Evolutionary conservation across 2,329 filamentous ascomycete genomes (phyloP).

Genomic region (Biscogniauxia mediterranea): DNA sequence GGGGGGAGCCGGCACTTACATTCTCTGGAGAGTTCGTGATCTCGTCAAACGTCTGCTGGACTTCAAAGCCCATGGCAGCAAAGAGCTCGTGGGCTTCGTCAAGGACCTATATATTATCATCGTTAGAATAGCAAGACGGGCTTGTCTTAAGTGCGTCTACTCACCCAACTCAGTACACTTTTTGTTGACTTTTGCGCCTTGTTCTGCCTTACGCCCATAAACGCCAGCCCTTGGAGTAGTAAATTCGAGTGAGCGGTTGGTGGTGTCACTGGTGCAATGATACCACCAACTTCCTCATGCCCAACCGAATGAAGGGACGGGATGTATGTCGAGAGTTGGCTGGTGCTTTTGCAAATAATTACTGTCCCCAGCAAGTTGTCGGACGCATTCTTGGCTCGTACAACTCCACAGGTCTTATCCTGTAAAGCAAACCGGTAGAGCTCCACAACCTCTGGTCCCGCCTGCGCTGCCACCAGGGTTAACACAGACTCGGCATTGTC

Average conservation of each 20-base stretch:
- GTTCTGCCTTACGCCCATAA: slow-evolving; percentile 80
- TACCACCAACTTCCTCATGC: slow-evolving; percentile 64
- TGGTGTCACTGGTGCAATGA: slow-evolving; percentile 76
- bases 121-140: slow-evolving; percentile 7
- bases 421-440: slow-evolving; percentile 75
- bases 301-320: slow-evolving; percentile 62
- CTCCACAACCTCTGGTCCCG: slow-evolving; percentile 74
- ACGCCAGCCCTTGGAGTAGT: slow-evolving; percentile 71
- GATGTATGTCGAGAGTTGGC: slow-evolving; percentile 66
- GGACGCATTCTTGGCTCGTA: slow-evolving; percentile 71
- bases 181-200: slow-evolving; percentile 73
- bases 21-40: slow-evolving; percentile 35
- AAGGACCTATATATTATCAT: slow-evolving; percentile 27
- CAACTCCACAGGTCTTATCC: slow-evolving; percentile 75
- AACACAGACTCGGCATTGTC: slow-evolving; percentile 74
- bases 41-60: slow-evolving; percentile 34
- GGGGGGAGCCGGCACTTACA: slow-evolving; percentile 23
- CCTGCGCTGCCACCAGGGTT: slow-evolving; percentile 69
- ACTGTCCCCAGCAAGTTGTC: slow-evolving; percentile 75
- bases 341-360: slow-evolving; percentile 72
- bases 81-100: slow-evolving; percentile 32
- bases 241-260: slow-evolving; percentile 66
- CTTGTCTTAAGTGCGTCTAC: slow-evolving; percentile 34
- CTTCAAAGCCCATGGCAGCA: slow-evolving; percentile 33
- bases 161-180: slow-evolving; percentile 77